Conservation (phyloP, 2,329 filamentous ascomycete species). For the Chaetomium olivaceum region DNA sequence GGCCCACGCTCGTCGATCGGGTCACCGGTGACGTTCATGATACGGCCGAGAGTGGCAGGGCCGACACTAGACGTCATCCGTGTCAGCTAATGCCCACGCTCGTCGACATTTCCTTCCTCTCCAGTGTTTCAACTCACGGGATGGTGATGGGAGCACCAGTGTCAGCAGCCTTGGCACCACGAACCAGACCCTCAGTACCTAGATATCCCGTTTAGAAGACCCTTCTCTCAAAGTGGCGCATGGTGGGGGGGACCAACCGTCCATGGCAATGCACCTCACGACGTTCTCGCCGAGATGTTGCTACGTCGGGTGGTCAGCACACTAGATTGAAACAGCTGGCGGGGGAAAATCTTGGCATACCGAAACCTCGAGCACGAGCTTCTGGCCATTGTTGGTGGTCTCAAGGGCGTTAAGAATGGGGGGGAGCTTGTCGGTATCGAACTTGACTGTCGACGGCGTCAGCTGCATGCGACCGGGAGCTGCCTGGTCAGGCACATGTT, state of each 20-base stretch:
- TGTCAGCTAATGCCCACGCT: conserved; percentile 23
- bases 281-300: conserved; percentile 99
- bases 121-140: conserved; percentile 29
- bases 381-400: conserved; percentile 88
- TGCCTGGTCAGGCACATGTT: conserved; percentile 18
- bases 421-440: conserved; percentile 89
- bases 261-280: conserved; percentile 99
- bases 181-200: conserved; percentile 99
- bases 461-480: conserved; percentile 19
- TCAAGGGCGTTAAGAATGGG: conserved; percentile 96
- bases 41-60: conserved; percentile 89
- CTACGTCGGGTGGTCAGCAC: conserved; percentile 53
- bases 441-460: conserved; percentile 73
- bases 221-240: conserved; percentile 18
- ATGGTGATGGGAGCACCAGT: conserved; percentile 95
- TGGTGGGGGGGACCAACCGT: conserved; percentile 59
- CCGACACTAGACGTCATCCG: conserved; percentile 56
- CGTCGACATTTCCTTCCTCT: not conserved
- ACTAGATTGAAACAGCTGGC: conserved; percentile 8
- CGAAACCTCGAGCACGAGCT: conserved; percentile 93
- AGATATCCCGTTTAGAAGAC: conserved; percentile 27
- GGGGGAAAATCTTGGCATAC: conserved; percentile 55
- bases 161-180: conserved; percentile 81
- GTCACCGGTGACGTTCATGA: conserved; percentile 99
- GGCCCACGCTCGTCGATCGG: conserved; percentile 99